These are phyloP conservation scores for Ascochyta clinopodiicola DNA, from an alignment of 2,329 filamentous ascomycete genomes.

Conservation along the genomic window DNA sequence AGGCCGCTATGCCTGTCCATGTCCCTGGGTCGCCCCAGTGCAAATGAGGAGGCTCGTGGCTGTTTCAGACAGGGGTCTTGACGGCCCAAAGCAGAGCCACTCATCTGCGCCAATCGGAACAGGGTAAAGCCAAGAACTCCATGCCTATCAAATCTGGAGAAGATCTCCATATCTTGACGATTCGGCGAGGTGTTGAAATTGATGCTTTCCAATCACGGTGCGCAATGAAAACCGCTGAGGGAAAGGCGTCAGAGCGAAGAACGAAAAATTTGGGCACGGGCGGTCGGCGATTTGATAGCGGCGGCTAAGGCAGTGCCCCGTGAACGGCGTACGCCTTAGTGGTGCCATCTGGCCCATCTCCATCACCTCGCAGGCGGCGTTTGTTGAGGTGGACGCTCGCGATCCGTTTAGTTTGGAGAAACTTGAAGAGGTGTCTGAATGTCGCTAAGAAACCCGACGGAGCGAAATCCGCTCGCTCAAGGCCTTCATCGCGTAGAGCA, in stretches of 20 bases:
- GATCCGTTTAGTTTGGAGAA: neutral
- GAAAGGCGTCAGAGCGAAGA: neutral
- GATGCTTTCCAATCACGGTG: neutral
- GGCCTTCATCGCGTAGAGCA: neutral
- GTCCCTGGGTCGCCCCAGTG: conserved; percentile 13
- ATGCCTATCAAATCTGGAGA: conserved; percentile 9
- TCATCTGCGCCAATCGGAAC: conserved; percentile 4
- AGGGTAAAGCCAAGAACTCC: conserved; percentile 1
- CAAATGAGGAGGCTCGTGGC: conserved; percentile 6
- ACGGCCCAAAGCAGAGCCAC: neutral
- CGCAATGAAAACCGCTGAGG: neutral
- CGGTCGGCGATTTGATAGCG: conserved; percentile 12
- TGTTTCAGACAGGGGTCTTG: conserved; percentile 13
- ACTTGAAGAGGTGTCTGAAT: neutral
- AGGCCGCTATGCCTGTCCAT: conserved; percentile 19
- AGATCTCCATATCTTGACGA: conserved; percentile 7
- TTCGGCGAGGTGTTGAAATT: neutral
- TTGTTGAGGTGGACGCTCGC: conserved; percentile 6
- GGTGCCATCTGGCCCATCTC: conserved; percentile 3
- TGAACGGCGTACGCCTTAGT: conserved; percentile 9
- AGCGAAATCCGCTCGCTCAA: neutral
- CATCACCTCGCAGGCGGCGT: conserved; percentile 3
- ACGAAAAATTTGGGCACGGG: conserved; percentile 3
- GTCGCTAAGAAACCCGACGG: neutral
- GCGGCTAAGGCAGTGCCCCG: conserved; percentile 15